Evolutionary conservation across 164 flowering plant genomes (phyloP), one percentile per base, ranked within the genome.

Genomic region (Brasenia schreberi): DNA sequence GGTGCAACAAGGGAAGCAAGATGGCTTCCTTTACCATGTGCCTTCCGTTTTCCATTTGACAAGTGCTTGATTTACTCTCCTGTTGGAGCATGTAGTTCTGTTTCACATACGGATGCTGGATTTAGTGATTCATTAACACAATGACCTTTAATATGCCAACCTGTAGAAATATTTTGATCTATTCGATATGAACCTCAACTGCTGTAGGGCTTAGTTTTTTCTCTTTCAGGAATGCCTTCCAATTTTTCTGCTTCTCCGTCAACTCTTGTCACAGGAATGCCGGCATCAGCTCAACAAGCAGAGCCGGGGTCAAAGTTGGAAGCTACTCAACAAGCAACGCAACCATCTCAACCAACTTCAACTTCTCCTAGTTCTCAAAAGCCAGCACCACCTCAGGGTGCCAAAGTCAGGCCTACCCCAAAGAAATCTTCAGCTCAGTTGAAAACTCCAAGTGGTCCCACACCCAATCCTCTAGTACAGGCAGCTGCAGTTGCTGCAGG

Each of bases 401-500:
- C 63, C 63, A 61, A 61, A 18, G 63, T 23, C 18, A 61, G 73
- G 33, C 39, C 66, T 5, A 43, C 60, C 16, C 43, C 18, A 61
- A 64, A 82, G 66, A 70, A 79, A 77, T 52, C 69, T 62, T 11
- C 76, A 52, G 19, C 69, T n/a, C 66, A 76, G 19, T 59, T 65
- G n/a, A 80, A 78, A 66, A 42, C 79, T 69, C 14, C 65, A 60
- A 61, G 71, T 23, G 68, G 71, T 56, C 67, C 87, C 19, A 49
- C 56, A 14, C 56, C 56, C 56, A 80, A 81, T 68, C 75, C 82
- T 19, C 69, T 79, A 73, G 71, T 89, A 65, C 80, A 84, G 79
- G 94, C 89, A 58, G 81, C 89, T 71, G 96, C 99, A 56, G 88
- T 91, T 66, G 99, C 99, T 75, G 92, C 97, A 45, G 97, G 97